Evolutionary conservation across 495 filamentous ascomycete genomes (phyloP).

Genomic region (Staphylotrichum tortipilum): DNA sequence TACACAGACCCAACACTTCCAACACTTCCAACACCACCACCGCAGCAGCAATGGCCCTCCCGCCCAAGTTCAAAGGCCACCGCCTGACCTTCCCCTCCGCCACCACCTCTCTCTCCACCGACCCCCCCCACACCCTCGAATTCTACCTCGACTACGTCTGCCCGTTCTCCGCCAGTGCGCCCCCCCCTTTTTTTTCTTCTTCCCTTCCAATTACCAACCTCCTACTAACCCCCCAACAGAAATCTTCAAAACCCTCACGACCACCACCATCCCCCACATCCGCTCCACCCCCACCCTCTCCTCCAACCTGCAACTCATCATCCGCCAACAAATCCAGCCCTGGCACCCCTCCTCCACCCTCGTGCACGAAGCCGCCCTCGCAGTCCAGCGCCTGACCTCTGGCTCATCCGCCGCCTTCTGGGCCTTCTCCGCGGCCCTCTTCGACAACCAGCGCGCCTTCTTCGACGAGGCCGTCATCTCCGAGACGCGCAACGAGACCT

Average conservation of each 20-base stretch:
- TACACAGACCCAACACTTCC: background rate
- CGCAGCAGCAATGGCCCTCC: slow-evolving; percentile 54
- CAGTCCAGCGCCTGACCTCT: slow-evolving; percentile 58
- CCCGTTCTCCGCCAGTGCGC: slow-evolving; percentile 45
- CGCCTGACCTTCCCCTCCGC: slow-evolving; percentile 40
- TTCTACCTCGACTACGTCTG: slow-evolving; percentile 84
- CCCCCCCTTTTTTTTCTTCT: background rate
- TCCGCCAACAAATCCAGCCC: slow-evolving; percentile 88
- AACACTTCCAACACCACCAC: background rate
- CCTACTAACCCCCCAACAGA: slow-evolving; percentile 22
- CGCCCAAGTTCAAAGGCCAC: slow-evolving; percentile 69
- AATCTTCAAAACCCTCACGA: slow-evolving; percentile 49
- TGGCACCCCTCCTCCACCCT: slow-evolving; percentile 92
- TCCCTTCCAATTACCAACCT: slow-evolving; percentile 26
- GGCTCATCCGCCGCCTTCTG: slow-evolving; percentile 64
- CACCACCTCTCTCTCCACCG: slow-evolving; percentile 20
- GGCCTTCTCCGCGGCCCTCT: slow-evolving; percentile 64
- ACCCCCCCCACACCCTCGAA: slow-evolving; percentile 62
- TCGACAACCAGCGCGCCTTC: slow-evolving; percentile 59
- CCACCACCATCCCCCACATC: slow-evolving; percentile 50
- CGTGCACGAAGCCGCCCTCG: slow-evolving; percentile 76
- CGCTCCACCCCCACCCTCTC: slow-evolving; percentile 47
- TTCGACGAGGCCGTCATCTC: slow-evolving; percentile 78
- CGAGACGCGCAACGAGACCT: slow-evolving; percentile 79
- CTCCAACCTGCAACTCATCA: slow-evolving; percentile 57